Conservation (phyloP, 208 protist genomes). For the Leishmania lainsoni region DNA sequence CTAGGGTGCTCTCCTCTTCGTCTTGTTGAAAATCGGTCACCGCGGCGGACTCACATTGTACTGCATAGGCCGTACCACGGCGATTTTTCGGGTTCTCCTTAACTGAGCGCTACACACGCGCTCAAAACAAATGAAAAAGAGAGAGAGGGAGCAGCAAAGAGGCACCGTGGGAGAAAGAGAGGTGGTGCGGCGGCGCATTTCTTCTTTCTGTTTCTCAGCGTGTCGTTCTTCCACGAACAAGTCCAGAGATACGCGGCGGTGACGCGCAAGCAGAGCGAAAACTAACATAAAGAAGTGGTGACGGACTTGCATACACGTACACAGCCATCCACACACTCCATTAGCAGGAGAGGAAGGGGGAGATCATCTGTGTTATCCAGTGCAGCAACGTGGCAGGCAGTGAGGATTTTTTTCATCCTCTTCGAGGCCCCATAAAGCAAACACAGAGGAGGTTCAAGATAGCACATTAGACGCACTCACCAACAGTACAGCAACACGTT, state of each 20-base stretch:
- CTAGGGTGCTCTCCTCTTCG: neutral
- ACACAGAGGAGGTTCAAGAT: neutral
- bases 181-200: neutral
- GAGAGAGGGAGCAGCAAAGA: neutral
- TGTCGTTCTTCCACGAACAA: neutral
- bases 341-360: neutral
- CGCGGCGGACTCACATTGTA: neutral
- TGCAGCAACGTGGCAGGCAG: neutral
- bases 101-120: neutral
- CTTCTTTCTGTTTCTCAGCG: neutral
- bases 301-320: neutral
- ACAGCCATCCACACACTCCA: neutral
- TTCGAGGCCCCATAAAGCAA: too few relatives aligned
- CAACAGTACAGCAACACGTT: neutral
- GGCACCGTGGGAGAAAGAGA: neutral
- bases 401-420: neutral
- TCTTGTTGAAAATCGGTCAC: neutral
- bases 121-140: neutral
- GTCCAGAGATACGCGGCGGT: neutral
- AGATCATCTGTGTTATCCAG: slow-evolving; percentile 3
- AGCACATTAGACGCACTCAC: neutral
- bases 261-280: neutral
- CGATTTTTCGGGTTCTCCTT: neutral
- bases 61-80: neutral
- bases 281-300: neutral